Evolutionary conservation across 176 grass and related monocot species (phyloP).

Genomic region (Hordeum marinum): DNA sequence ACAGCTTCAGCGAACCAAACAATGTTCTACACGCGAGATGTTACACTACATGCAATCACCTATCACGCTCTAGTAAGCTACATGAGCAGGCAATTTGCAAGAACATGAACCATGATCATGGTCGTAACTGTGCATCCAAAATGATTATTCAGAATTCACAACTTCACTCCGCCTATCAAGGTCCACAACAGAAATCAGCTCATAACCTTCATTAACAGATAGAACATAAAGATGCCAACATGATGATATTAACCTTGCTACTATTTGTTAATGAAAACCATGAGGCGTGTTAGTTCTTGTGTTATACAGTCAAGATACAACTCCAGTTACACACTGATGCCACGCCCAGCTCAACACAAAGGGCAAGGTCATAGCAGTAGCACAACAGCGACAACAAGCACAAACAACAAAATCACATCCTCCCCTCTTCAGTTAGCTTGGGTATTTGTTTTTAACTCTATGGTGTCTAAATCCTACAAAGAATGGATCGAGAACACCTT

Average conservation of each 20-base stretch:
- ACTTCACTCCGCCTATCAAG: background rate
- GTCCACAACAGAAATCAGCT: background rate
- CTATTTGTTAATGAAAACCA: slow-evolving; percentile 24
- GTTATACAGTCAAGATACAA: slow-evolving; percentile 26
- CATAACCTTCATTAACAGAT: background rate
- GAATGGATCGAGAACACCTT: slow-evolving; percentile 79
- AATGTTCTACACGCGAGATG: too few relatives aligned
- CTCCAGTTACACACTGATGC: slow-evolving; percentile 1
- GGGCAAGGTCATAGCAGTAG: slow-evolving; percentile 4
- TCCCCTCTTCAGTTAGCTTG: slow-evolving; percentile 41
- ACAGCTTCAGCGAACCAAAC: too few relatives aligned
- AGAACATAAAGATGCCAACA: background rate
- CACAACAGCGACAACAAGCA: slow-evolving; percentile 9
- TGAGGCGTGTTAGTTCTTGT: slow-evolving; percentile 19
- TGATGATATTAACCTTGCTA: background rate
- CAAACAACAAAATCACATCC: slow-evolving; percentile 31
- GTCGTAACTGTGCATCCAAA: background rate
- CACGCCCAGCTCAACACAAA: slow-evolving; percentile 27
- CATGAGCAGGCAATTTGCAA: too few relatives aligned
- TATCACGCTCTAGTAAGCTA: too few relatives aligned
- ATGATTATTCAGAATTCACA: background rate
- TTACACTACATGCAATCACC: too few relatives aligned
- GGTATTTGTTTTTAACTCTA: slow-evolving; percentile 35
- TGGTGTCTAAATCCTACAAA: slow-evolving; percentile 82
- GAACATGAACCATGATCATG: too few relatives aligned